phyloP scores from a whole-genome alignment of 1,139 yeast genomes.

The Geotrichum europaeum region DNA sequence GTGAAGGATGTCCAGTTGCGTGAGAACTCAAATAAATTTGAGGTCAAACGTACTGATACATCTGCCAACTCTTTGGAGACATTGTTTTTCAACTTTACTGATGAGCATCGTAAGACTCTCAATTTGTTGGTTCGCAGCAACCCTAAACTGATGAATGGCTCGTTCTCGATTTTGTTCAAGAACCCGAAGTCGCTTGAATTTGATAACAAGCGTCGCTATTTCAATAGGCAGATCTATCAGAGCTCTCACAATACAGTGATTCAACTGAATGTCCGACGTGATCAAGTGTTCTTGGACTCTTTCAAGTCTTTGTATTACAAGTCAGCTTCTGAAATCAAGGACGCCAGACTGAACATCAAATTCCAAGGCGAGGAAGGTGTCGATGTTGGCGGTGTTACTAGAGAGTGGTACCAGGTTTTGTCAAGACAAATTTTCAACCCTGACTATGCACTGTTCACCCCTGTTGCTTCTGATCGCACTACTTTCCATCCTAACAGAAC shows the following conservation, averaged over 20 bases:
- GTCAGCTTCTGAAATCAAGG: slow-evolving; percentile 65
- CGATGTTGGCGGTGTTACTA: slow-evolving; percentile 96
- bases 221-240: slow-evolving; percentile 54
- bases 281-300: slow-evolving; percentile 87
- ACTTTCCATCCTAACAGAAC: slow-evolving; percentile 95
- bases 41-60: slow-evolving; percentile 57
- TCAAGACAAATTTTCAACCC: slow-evolving; percentile 96
- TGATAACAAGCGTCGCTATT: slow-evolving; percentile 86
- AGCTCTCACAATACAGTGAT: slow-evolving; percentile 40
- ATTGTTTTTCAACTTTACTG: slow-evolving; percentile 80
- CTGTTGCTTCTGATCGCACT: slow-evolving; percentile 87
- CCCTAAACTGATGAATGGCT: slow-evolving; percentile 94
- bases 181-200: slow-evolving; percentile 90
- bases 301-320: slow-evolving; percentile 81
- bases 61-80: slow-evolving; percentile 72
- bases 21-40: slow-evolving; percentile 51
- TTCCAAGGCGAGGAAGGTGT: slow-evolving; percentile 95
- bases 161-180: slow-evolving; percentile 82
- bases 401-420: slow-evolving; percentile 96
- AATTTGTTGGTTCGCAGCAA: slow-evolving; percentile 90
- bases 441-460: slow-evolving; percentile 86
- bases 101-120: slow-evolving; percentile 79
- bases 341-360: slow-evolving; percentile 66
- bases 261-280: slow-evolving; percentile 70
- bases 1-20: slow-evolving; percentile 46